Evolutionary conservation across 2,329 filamentous ascomycete genomes (phyloP).

Genomic region (Ascochyta koolunga): DNA sequence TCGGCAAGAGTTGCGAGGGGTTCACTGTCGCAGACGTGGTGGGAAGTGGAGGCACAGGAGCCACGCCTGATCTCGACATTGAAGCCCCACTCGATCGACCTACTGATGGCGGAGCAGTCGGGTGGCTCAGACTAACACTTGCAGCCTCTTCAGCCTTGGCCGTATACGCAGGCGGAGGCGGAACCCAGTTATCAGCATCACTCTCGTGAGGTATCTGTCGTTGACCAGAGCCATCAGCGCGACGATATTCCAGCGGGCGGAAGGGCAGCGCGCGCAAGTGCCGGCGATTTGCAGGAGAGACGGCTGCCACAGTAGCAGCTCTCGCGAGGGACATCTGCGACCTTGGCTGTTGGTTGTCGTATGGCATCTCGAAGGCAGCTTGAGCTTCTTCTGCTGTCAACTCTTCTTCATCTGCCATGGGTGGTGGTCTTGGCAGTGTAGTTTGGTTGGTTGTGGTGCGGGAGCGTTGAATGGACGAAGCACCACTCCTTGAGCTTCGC

Average conservation of each 20-base stretch:
- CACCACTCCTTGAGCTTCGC: slow-evolving; percentile 35
- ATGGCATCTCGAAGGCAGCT: slow-evolving; percentile 48
- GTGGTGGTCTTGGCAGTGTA: slow-evolving; percentile 22
- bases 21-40: slow-evolving; percentile 30
- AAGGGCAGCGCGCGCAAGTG: slow-evolving; percentile 64
- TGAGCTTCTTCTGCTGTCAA: slow-evolving; percentile 44
- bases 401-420: slow-evolving; percentile 38
- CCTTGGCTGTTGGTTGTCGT: slow-evolving; percentile 49
- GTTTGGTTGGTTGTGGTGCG: slow-evolving; percentile 35
- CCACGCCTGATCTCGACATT: slow-evolving; percentile 9
- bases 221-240: slow-evolving; percentile 66
- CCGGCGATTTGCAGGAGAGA: slow-evolving; percentile 74
- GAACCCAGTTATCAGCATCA: slow-evolving; percentile 87
- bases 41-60: slow-evolving; percentile 25
- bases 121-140: slow-evolving; percentile 48
- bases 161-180: slow-evolving; percentile 81
- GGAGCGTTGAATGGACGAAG: slow-evolving; percentile 36
- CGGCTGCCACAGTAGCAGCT: slow-evolving; percentile 58
- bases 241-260: slow-evolving; percentile 66
- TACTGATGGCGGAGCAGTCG: slow-evolving; percentile 34
- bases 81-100: slow-evolving; percentile 6
- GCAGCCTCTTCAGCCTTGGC: slow-evolving; percentile 58
- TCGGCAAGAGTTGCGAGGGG: slow-evolving; percentile 24
- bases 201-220: slow-evolving; percentile 82
- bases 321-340: slow-evolving; percentile 48